Conservation (phyloP, 441 rosid species). For the Pelargonium fulgidum region DNA sequence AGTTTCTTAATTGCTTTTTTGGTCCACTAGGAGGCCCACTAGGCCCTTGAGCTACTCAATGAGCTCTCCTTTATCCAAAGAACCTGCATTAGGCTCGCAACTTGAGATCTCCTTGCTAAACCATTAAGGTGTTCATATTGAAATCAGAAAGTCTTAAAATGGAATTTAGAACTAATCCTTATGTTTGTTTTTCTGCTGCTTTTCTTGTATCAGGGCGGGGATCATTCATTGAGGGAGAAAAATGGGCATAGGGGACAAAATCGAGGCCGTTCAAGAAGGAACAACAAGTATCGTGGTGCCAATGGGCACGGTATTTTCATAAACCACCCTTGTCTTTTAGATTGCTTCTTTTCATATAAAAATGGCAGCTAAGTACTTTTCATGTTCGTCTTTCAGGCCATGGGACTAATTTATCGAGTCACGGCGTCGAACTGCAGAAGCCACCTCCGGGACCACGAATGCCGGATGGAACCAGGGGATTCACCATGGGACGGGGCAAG, state of each 20-base stretch:
- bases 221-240: slow-evolving; percentile 45
- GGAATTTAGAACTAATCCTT: not conserved
- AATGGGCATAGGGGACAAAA: slow-evolving; percentile 48
- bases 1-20: no score
- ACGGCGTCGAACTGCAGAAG: slow-evolving; percentile 45
- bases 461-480: slow-evolving; percentile 71
- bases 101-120: no score
- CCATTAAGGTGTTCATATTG: no score
- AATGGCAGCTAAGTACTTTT: not conserved
- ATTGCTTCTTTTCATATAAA: not conserved
- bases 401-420: slow-evolving; percentile 42
- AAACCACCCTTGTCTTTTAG: not conserved
- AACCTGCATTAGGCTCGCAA: no score
- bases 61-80: no score
- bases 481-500: not conserved
- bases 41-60: no score
- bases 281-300: slow-evolving; percentile 34
- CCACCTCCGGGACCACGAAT: slow-evolving; percentile 94
- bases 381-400: slow-evolving; percentile 34
- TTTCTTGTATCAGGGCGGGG: slow-evolving; percentile 37
- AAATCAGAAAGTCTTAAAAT: not conserved
- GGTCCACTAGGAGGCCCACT: no score
- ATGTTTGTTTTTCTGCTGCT: not conserved
- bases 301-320: slow-evolving; percentile 36
- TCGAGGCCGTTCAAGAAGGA: slow-evolving; percentile 49